phyloP scores from a whole-genome alignment of 1,284 basidiomycete genomes.

The Cystobasidium slooffiae region DNA sequence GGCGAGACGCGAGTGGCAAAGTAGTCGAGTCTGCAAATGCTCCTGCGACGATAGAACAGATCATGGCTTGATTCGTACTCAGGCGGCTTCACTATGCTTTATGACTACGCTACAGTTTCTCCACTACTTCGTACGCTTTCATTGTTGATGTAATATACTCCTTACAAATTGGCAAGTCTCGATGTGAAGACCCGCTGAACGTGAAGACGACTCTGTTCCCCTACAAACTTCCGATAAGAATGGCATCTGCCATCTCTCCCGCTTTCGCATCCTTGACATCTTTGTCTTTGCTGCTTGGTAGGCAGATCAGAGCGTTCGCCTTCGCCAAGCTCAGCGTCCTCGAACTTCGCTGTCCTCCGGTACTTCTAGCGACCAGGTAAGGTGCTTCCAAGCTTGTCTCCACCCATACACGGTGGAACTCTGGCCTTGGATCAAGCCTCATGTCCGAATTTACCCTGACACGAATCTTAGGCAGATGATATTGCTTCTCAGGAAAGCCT shows the following conservation, averaged over 20 bases:
- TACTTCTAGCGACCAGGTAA: constrained; percentile 70
- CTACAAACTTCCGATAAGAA: constrained; percentile 35
- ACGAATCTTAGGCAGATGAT: constrained; percentile 67
- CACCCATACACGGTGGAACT: constrained; percentile 78
- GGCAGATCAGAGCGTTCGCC: constrained; percentile 74
- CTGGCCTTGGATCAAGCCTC: constrained; percentile 72
- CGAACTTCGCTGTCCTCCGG: constrained; percentile 82
- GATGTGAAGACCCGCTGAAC: background rate
- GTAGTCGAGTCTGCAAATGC: background rate
- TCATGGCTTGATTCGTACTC: constrained; percentile 6
- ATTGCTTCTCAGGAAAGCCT: constrained; percentile 66
- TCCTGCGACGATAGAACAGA: constrained; percentile 7
- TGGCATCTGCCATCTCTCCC: constrained; percentile 63
- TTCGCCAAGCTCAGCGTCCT: constrained; percentile 74
- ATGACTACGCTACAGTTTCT: background rate
- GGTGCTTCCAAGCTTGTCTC: constrained; percentile 59
- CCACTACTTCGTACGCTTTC: background rate
- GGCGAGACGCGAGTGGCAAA: constrained; percentile 37
- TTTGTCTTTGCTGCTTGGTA: constrained; percentile 63
- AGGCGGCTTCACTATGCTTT: background rate
- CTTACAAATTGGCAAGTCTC: background rate
- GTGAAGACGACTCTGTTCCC: background rate
- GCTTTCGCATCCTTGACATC: constrained; percentile 59
- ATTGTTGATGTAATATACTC: background rate
- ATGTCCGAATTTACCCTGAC: constrained; percentile 71